Conservation (phyloP, 257 asterid genomes). For the Lycium barbarum region DNA sequence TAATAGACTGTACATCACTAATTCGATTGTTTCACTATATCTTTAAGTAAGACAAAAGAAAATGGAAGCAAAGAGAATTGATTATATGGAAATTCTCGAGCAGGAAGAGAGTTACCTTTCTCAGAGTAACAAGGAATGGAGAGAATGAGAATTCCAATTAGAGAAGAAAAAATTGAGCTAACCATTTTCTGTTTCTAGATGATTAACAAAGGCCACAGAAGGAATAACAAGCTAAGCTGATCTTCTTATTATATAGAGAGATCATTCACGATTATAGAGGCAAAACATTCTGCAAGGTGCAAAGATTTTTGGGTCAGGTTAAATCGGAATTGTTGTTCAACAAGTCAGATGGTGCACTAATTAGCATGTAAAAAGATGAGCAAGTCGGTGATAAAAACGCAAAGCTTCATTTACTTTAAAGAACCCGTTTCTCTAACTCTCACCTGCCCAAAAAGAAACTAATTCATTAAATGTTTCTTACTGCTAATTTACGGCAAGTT, state of each 20-base stretch:
- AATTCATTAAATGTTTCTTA: conserved; percentile 8
- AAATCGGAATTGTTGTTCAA: conserved; percentile 15
- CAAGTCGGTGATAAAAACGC: conserved; percentile 20
- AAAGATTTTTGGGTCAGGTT: background rate
- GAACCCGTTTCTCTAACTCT: conserved; percentile 16
- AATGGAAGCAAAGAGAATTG: conserved; percentile 17
- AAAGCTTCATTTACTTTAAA: conserved; percentile 16
- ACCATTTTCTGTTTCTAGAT: background rate
- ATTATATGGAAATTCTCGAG: background rate
- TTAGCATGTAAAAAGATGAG: conserved; percentile 2
- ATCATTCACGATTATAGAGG: conserved; percentile 22
- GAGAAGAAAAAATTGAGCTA: background rate
- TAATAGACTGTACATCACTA: background rate
- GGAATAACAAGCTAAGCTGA: background rate
- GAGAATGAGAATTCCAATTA: conserved; percentile 42
- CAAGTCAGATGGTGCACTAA: background rate
- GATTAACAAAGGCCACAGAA: background rate
- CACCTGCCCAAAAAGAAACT: conserved; percentile 13
- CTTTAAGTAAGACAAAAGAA: background rate
- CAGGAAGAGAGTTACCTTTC: conserved; percentile 45
- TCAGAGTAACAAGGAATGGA: conserved; percentile 52
- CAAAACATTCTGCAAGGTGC: background rate
- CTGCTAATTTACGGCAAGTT: conserved; percentile 1
- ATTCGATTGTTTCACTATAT: background rate
- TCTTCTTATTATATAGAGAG: background rate